Base-by-base conservation (phyloP, 495 filamentous ascomycete genomes). In the Xylaria castorea region DNA sequence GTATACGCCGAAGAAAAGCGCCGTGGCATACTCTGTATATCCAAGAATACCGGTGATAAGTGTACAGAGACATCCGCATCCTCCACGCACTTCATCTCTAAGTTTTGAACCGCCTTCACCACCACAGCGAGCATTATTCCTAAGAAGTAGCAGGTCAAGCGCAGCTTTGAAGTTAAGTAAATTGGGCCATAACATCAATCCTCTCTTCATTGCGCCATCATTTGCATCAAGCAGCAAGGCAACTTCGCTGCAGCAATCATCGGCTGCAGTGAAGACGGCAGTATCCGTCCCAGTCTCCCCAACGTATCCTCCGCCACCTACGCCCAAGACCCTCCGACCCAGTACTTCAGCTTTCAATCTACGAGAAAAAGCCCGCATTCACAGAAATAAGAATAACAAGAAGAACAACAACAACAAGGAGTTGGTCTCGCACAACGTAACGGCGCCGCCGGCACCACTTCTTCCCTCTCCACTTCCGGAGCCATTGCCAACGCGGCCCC, bases 81-180 rank as follows among this genome's bases (percentile, higher is more conserved):
- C 76, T 12, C 78, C 78, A 32, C 78, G 76, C 18, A 76, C 73
- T 27, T 78, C 78, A 25, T 80, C 76, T 11, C 71, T 80, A 5
- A 50, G 67, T 42, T 50, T 72, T 46, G 73, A 57, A 51, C 68
- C 78, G 18, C 63, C 73, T 18, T 66, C 74, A 48, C 71, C 74
- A 48, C 66, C 71, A 16, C 76, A 50, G 64, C 73, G 74, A 22
- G 69, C 67, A 22, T 27, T 55, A 30, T 55, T 69, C 16, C 60
- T 74, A 1, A 75, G 74, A 32, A 36, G 72, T 7, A 71, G 57
- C 51, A 75, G 66, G 46, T 74, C 77, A 25, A 76, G 44, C 57
- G 42, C 71, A 8, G 69, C 67, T 12, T 58, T 79, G 18, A 75
- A 71, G 44, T 27, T 74, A 55, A 70, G 55, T 55, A 71, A 74